Conservation (phyloP, 2,329 filamentous ascomycete species). For the Colletotrichum euphorbiae region DNA sequence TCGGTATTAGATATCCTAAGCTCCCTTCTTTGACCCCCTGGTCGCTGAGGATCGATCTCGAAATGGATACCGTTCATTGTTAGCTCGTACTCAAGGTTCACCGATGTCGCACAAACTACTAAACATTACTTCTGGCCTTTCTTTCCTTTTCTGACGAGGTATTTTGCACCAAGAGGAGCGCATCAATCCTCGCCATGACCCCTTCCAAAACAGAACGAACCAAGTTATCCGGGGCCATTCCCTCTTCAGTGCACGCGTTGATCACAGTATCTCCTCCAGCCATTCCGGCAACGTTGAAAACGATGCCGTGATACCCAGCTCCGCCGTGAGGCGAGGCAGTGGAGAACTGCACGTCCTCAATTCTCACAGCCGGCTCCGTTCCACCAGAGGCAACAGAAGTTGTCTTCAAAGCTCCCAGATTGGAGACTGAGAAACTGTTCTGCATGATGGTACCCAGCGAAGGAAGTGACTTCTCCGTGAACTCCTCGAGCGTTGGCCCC, state of each 20-base stretch:
- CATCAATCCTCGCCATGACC: constrained; percentile 25
- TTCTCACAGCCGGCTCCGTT: constrained; percentile 16
- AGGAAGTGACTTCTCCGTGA: constrained; percentile 29
- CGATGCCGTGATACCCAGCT: constrained; percentile 33
- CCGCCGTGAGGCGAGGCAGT: constrained; percentile 20
- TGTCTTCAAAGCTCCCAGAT: constrained; percentile 32
- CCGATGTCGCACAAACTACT: fast-evolving
- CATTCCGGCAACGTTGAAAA: constrained; percentile 33
- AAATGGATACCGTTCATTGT: too few species aligned
- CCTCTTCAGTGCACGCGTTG: constrained; percentile 36
- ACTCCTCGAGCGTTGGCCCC: constrained; percentile 42
- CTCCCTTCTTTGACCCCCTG: too few species aligned
- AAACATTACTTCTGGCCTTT: not conserved
- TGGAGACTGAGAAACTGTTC: constrained; percentile 37
- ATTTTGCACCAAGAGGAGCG: not conserved
- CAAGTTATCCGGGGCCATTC: constrained; percentile 30
- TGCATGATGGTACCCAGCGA: constrained; percentile 20
- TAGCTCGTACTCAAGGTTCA: too few species aligned
- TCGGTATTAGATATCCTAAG: too few species aligned
- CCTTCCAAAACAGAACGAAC: constrained; percentile 17
- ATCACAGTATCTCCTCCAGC: constrained; percentile 31
- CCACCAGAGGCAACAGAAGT: not conserved
- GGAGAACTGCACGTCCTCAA: constrained; percentile 40
- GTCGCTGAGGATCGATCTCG: too few species aligned
- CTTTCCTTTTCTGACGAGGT: not conserved